phyloP scores from a whole-genome alignment of 2,329 filamentous ascomycete species.

The Pestalotiopsis sp. region DNA sequence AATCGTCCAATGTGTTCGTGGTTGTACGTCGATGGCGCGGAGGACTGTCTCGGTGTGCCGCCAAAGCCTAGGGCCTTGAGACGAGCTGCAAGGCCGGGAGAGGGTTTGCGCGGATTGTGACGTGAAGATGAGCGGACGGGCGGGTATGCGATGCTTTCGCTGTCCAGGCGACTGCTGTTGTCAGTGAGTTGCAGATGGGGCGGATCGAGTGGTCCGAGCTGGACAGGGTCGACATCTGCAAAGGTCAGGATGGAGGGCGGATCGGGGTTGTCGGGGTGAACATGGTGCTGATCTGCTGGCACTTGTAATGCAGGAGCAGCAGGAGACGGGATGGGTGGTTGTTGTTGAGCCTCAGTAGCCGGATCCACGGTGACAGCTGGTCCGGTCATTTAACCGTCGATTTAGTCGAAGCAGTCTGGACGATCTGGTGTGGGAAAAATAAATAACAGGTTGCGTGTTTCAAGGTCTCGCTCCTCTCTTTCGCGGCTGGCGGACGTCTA shows the following conservation, averaged over 20 bases:
- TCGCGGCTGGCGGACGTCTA: neutral
- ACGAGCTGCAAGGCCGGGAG: constrained; percentile 66
- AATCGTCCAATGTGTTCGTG: constrained; percentile 66
- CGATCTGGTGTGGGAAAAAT: constrained; percentile 6
- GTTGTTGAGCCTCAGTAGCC: constrained; percentile 23
- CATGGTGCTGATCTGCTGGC: constrained; percentile 15
- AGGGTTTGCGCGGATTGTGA: constrained; percentile 57
- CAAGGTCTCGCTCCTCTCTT: neutral
- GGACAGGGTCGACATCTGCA: constrained; percentile 44
- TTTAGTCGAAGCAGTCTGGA: constrained; percentile 10
- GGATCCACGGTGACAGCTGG: constrained; percentile 25
- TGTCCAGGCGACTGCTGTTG: constrained; percentile 9
- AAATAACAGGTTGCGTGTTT: constrained; percentile 1
- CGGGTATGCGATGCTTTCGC: constrained; percentile 20
- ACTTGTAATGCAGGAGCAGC: neutral
- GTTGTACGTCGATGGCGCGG: constrained; percentile 34
- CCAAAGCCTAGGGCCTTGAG: constrained; percentile 68
- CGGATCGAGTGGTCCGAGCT: constrained; percentile 36
- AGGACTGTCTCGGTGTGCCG: constrained; percentile 37
- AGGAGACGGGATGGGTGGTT: constrained; percentile 13
- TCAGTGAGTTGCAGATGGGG: constrained; percentile 18
- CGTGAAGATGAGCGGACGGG: constrained; percentile 29
- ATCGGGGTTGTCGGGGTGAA: constrained; percentile 5
- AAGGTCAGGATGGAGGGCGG: constrained; percentile 38
- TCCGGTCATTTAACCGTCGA: constrained; percentile 29